phyloP scores from a whole-genome alignment of 768 basidiomycete genomes.

The Amanita inopinata region DNA sequence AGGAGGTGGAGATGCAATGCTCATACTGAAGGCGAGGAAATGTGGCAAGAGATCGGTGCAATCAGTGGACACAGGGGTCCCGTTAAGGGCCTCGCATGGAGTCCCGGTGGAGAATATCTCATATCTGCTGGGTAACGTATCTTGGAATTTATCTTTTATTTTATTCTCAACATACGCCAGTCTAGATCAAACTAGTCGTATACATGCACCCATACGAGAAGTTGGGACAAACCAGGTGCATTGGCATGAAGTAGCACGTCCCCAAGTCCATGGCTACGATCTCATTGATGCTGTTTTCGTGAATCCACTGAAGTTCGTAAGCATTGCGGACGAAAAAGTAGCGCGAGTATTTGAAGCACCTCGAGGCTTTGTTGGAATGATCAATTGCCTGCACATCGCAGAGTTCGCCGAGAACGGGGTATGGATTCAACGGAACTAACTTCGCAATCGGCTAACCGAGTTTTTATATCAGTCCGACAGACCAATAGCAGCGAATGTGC shows the following conservation, averaged over 20 bases:
- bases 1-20: constrained; percentile 62
- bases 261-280: constrained; percentile 97
- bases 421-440: constrained; percentile 11
- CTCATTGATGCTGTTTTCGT: constrained; percentile 74
- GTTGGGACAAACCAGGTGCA: constrained; percentile 3
- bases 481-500: constrained; percentile 79
- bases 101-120: constrained; percentile 76
- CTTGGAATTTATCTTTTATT: background rate
- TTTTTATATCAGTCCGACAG: constrained; percentile 34
- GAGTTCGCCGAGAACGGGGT: constrained; percentile 44
- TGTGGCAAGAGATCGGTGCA: constrained; percentile 73
- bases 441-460: background rate
- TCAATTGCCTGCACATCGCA: constrained; percentile 42
- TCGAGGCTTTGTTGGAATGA: constrained; percentile 57
- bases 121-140: constrained; percentile 68
- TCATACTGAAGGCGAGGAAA: constrained; percentile 21
- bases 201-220: constrained; percentile 55
- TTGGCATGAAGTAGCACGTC: constrained; percentile 88
- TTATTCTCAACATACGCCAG: constrained; percentile 27
- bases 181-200: constrained; percentile 84
- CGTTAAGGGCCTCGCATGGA: constrained; percentile 80
- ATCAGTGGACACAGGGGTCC: constrained; percentile 78
- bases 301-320: constrained; percentile 68
- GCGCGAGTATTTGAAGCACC: constrained; percentile 91
- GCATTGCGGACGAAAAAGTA: constrained; percentile 95